These are phyloP conservation scores for Hyaloscypha bicolor DNA, from an alignment of 495 filamentous ascomycete species.

Conservation along the genomic window DNA sequence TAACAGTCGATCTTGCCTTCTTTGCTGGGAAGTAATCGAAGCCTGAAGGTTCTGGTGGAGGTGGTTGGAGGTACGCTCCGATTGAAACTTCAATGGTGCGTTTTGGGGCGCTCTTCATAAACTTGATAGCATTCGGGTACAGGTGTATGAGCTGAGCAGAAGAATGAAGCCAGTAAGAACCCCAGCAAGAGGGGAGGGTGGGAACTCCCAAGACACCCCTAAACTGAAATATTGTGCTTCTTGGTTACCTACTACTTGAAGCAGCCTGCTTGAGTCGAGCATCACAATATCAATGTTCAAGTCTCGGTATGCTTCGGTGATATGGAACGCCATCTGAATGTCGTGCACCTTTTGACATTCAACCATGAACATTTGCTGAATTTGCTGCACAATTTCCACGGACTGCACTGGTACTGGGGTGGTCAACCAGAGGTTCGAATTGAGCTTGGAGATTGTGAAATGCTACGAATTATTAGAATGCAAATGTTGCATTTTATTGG, in stretches of 20 bases:
- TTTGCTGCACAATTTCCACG: constrained; percentile 60
- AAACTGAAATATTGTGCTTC: too few relatives aligned
- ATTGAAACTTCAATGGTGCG: constrained; percentile 69
- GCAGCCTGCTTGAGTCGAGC: constrained; percentile 72
- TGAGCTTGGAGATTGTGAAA: constrained; percentile 85
- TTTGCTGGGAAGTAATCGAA: constrained; percentile 59
- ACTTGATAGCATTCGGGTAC: constrained; percentile 79
- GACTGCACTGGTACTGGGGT: constrained; percentile 77
- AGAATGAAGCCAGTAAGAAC: too few relatives aligned
- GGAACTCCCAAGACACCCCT: too few relatives aligned
- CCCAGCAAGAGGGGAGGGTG: too few relatives aligned
- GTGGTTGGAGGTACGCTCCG: constrained; percentile 60
- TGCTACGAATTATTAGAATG: constrained; percentile 31
- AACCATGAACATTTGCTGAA: constrained; percentile 77
- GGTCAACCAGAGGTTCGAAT: constrained; percentile 75
- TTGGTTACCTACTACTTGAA: constrained; percentile 60
- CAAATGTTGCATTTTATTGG: background rate
- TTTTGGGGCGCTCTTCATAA: constrained; percentile 56
- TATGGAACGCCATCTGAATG: constrained; percentile 66
- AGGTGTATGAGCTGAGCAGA: constrained; percentile 65
- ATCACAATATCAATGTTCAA: constrained; percentile 72
- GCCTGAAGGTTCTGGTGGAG: constrained; percentile 40
- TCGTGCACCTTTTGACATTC: constrained; percentile 68
- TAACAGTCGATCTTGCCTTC: constrained; percentile 48
- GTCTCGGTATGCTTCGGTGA: constrained; percentile 63